Percentiles rank a stretch among this genome's conserved stretches.
Evolutionary conservation across 108 stramenopile genomes (phyloP).

Genomic region (Parietichytrium sp.): DNA sequence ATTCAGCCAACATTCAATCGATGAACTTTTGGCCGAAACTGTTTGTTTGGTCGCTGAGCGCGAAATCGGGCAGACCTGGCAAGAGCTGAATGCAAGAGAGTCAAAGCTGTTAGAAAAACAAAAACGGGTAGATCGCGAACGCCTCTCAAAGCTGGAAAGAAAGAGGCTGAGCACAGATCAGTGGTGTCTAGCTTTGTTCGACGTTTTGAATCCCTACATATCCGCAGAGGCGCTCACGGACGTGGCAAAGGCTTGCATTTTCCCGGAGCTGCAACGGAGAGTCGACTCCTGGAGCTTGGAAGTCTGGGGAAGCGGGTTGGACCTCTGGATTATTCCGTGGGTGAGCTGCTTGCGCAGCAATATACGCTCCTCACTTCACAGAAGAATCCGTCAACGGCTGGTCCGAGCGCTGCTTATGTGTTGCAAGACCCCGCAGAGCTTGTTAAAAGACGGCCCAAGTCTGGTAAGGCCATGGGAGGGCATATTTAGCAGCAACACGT

Average conservation of each 20-base stretch:
- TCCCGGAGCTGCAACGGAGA: neutral
- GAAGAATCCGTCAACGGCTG: neutral
- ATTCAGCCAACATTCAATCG: too few relatives aligned
- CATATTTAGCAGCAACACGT: slow-evolving; percentile 8
- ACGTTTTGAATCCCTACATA: neutral
- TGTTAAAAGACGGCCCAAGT: neutral
- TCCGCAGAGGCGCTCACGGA: neutral
- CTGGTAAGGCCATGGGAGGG: neutral
- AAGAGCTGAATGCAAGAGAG: neutral
- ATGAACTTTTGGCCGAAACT: too few relatives aligned
- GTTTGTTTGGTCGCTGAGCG: too few relatives aligned
- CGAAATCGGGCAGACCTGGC: too few relatives aligned
- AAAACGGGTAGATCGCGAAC: neutral
- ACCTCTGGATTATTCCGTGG: slow-evolving; percentile 35
- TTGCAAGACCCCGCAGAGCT: neutral
- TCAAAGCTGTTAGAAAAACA: neutral
- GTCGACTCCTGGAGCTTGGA: neutral
- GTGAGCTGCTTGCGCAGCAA: neutral
- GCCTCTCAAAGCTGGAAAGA: too few relatives aligned
- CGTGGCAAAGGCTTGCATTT: neutral
- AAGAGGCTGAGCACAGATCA: neutral
- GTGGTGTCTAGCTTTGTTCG: neutral
- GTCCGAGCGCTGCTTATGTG: neutral
- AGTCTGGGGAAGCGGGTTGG: neutral
- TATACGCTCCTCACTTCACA: neutral